Percentiles rank a stretch among this genome's conserved stretches.
These are phyloP conservation scores for Camelina neglecta DNA, from an alignment of 345 rosid genomes.

Conservation along the genomic window DNA sequence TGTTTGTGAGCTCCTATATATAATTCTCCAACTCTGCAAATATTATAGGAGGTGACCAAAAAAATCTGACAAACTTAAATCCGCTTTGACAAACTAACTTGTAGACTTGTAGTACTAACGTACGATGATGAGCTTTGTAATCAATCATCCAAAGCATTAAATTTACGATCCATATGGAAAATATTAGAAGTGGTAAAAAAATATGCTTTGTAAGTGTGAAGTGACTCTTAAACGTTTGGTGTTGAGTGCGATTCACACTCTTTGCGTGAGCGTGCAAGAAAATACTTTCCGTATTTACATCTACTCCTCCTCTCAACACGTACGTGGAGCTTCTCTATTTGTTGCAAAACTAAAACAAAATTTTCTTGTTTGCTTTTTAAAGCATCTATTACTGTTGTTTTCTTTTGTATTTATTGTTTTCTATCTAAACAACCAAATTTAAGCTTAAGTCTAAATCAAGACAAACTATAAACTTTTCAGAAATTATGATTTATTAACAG, in stretches of 20 bases:
- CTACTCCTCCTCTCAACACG: constrained; percentile 19
- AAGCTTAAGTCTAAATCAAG: constrained; percentile 2
- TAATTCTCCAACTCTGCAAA: not conserved
- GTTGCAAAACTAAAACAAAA: constrained; percentile 14
- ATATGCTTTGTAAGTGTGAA: constrained; percentile 31
- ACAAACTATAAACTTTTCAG: constrained; percentile 1
- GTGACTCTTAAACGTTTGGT: constrained; percentile 38
- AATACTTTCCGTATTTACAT: constrained; percentile 21
- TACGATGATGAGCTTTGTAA: not conserved
- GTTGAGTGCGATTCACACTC: constrained; percentile 44
- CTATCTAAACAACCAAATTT: not conserved
- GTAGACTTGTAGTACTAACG: not conserved
- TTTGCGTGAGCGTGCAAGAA: constrained; percentile 43
- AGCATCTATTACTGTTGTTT: not conserved
- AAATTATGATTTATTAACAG: not conserved
- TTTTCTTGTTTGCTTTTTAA: constrained; percentile 11
- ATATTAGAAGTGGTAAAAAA: constrained; percentile 15
- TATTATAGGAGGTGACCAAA: not conserved
- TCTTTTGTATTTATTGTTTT: not conserved
- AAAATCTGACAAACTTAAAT: not conserved
- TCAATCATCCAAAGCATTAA: constrained; percentile 19
- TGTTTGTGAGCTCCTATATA: not conserved
- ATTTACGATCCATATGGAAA: constrained; percentile 1
- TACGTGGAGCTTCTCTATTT: constrained; percentile 2
- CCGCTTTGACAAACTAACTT: not conserved